Percentiles rank a stretch among this genome's conserved stretches.
These are phyloP conservation scores for Saccharomycopsis fermentans DNA, from an alignment of 805 yeast species.

Conservation along the genomic window DNA sequence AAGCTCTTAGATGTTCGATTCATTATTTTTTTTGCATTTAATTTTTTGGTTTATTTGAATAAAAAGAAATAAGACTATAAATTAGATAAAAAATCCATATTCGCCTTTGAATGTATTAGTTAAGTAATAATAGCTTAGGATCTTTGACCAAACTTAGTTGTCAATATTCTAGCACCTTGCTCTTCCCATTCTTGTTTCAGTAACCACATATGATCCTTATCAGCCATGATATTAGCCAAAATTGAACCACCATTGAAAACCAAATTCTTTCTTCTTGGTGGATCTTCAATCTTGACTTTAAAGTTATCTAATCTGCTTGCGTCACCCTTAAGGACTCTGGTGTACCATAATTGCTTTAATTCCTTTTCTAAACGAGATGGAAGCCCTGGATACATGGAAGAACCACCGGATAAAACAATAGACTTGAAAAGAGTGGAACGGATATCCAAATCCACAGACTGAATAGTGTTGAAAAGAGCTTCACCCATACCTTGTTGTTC, in stretches of 20 bases:
- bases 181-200: conserved; percentile 96
- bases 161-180: conserved; percentile 77
- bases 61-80: neutral
- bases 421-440: conserved; percentile 84
- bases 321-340: conserved; percentile 79
- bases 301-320: conserved; percentile 80
- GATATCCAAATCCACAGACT: conserved; percentile 89
- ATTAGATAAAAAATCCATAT: neutral
- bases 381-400: conserved; percentile 97
- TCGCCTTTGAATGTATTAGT: neutral
- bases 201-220: conserved; percentile 97
- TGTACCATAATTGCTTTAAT: conserved; percentile 91
- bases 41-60: neutral
- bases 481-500: conserved; percentile 98
- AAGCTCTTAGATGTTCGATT: neutral
- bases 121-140: conserved; percentile 23
- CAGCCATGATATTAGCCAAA: conserved; percentile 94
- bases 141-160: conserved; percentile 84
- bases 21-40: neutral
- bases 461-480: conserved; percentile 81
- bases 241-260: conserved; percentile 99
- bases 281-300: conserved; percentile 95
- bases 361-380: conserved; percentile 95
- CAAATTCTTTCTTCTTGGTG: conserved; percentile 98
- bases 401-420: conserved; percentile 93